Evolutionary conservation across 257 asterid species (phyloP).

Genomic region (Paulownia fortunei): DNA sequence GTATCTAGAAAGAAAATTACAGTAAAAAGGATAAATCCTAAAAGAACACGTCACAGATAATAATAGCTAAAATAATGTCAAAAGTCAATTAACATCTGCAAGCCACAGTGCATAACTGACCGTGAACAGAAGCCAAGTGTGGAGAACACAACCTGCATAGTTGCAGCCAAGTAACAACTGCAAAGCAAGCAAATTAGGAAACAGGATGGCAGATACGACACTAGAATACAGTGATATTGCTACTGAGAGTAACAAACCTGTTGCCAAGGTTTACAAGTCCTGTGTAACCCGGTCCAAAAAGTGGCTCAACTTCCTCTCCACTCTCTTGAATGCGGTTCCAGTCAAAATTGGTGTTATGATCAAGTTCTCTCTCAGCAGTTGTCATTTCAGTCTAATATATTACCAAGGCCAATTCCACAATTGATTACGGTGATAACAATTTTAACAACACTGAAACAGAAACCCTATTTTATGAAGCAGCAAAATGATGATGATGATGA

Average conservation of each 20-base stretch:
- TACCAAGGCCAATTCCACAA: conserved; percentile 16
- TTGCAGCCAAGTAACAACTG: conserved; percentile 98
- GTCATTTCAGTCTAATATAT: conserved; percentile 92
- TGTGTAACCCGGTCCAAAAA: conserved; percentile 95
- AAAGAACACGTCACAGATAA: conserved; percentile 15
- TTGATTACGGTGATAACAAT: background rate
- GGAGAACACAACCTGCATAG: conserved; percentile 93
- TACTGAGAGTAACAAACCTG: conserved; percentile 56
- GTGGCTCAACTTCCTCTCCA: conserved; percentile 84
- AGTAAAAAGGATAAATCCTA: conserved; percentile 3
- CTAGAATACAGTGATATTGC: background rate
- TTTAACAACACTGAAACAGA: conserved; percentile 6
- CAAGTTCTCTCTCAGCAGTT: conserved; percentile 98
- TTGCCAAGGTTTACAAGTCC: conserved; percentile 98
- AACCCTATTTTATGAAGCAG: background rate
- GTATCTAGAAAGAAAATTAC: conserved; percentile 57
- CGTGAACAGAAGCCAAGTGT: conserved; percentile 77
- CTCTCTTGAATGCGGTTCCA: conserved; percentile 99
- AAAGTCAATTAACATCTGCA: conserved; percentile 18
- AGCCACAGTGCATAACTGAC: conserved; percentile 49
- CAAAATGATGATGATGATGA: conserved; percentile 3
- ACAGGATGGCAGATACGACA: conserved; percentile 19
- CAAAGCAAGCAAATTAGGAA: conserved; percentile 40
- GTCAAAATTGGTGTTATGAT: conserved; percentile 90
- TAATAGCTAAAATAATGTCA: conserved; percentile 14